Base-by-base conservation (phyloP, 192 early-diverging fungal species). In the Coemansia sp. region DNA sequence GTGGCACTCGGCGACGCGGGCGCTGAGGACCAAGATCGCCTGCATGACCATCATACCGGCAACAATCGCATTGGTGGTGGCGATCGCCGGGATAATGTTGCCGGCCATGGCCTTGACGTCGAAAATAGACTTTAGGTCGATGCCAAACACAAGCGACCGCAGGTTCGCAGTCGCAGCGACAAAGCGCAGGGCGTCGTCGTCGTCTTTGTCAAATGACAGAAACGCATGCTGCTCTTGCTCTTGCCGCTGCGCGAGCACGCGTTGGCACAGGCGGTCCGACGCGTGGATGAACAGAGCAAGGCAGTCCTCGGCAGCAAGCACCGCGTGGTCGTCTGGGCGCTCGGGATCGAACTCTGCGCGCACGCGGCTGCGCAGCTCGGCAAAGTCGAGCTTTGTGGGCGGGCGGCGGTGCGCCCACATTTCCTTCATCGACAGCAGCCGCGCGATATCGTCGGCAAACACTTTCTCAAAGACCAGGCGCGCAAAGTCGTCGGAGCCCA, bases 41-140 rank as follows among this genome's bases (percentile, higher is more conserved):
- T 93, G 86, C 68, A 93, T 82, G 11, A 95, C 91, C 58, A 99
- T 95, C 75, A 95, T 76, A 5, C 96, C 97, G 11, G 95, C 92
- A 56, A 98, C 84, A 24, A 97, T 90, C 6, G 95, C 97, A 58
- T 99, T 99, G 12, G 97, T 97, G 0, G 97, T 98, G 33, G 97
- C 95, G 55, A 99, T 93, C 24, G 95, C 95, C 1, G 96, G 95
- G 56, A 98, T 98, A 56, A 99, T 98, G 63, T 95, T 97, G 48
- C 96, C 96, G 6, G 98, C 98, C 92, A 98, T 98, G 28, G 94
- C 93, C 91, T 99, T 99, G 19, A 91, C 85, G 27, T 88, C 82
- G 69, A 98, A 99, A 30, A 87, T 73, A 40, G 89, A 91, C 54
- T 90, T 88, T 50, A 76, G 65, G 29, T 83, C 81, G 60, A 99